Conservation (phyloP, 75 land plant genomes). For the Picea sitchensis region DNA sequence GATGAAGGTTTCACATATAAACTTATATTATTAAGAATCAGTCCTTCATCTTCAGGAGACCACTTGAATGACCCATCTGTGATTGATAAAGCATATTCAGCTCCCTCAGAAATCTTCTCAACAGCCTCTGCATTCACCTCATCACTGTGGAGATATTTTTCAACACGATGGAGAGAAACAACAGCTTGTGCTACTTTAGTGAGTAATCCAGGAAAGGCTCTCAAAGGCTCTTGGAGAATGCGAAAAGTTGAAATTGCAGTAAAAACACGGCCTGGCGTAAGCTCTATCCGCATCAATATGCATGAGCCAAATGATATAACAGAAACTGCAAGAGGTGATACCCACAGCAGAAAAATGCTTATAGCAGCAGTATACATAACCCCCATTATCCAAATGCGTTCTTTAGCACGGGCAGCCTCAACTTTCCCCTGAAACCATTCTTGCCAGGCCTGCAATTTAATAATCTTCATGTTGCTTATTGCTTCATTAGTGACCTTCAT, state of each 20-base stretch:
- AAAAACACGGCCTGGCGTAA: constrained; percentile 42
- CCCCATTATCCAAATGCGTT: constrained; percentile 22
- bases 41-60: constrained; percentile 17
- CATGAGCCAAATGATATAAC: constrained; percentile 35
- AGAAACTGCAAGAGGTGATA: constrained; percentile 36
- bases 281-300: constrained; percentile 21
- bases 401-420: constrained; percentile 18
- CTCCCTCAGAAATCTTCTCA: constrained; percentile 13
- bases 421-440: constrained; percentile 25
- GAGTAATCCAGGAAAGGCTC: constrained; percentile 31
- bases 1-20: constrained; percentile 19
- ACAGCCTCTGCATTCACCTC: constrained; percentile 32
- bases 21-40: constrained; percentile 24
- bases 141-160: constrained; percentile 31
- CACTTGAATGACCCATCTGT: constrained; percentile 28
- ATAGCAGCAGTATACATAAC: constrained; percentile 22
- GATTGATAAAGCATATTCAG: constrained; percentile 20
- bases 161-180: constrained; percentile 33
- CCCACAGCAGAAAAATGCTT: constrained; percentile 24
- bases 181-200: constrained; percentile 31
- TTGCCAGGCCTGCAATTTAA: constrained; percentile 48
- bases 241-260: constrained; percentile 44
- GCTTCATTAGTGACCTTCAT: constrained; percentile 39
- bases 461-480: constrained; percentile 40
- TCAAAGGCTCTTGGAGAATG: constrained; percentile 37